Evolutionary conservation across 2,329 filamentous ascomycete genomes (phyloP).

Genomic region (Pseudopyrenochaeta lycopersici): DNA sequence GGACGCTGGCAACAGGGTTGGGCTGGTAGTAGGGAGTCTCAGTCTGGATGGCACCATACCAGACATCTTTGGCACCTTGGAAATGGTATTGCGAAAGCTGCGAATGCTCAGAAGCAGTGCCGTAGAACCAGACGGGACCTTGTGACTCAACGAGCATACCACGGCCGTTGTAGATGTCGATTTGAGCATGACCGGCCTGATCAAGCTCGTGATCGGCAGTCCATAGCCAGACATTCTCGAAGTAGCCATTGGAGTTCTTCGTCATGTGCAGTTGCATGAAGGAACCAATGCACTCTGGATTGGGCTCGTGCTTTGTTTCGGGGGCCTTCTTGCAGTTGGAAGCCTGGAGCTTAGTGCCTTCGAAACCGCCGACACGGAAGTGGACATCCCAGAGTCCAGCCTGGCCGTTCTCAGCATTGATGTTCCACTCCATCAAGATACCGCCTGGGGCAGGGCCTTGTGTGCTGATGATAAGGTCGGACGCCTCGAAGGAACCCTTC

Average conservation of each 20-base stretch:
- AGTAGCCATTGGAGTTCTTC: constrained; percentile 70
- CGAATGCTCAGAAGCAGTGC: constrained; percentile 72
- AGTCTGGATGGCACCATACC: constrained; percentile 71
- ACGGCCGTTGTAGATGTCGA: constrained; percentile 87
- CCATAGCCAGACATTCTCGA: constrained; percentile 94
- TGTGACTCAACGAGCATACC: constrained; percentile 82
- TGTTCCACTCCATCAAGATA: constrained; percentile 91
- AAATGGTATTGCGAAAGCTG: constrained; percentile 77
- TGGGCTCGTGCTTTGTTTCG: constrained; percentile 66
- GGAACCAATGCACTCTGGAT: constrained; percentile 75
- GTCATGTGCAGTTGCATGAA: constrained; percentile 71
- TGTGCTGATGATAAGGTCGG: constrained; percentile 86
- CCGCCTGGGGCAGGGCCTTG: constrained; percentile 84
- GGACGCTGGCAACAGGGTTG: constrained; percentile 66
- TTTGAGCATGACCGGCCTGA: constrained; percentile 73
- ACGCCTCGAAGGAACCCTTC: constrained; percentile 83
- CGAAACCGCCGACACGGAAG: constrained; percentile 87
- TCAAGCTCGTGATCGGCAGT: constrained; percentile 91
- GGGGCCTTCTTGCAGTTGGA: constrained; percentile 82
- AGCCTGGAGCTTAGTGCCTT: constrained; percentile 83
- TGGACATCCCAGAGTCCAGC: constrained; percentile 96
- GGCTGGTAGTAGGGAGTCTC: constrained; percentile 78
- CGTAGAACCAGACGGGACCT: constrained; percentile 79
- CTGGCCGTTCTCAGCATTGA: constrained; percentile 72
- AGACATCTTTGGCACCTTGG: constrained; percentile 66